Percentiles rank a stretch among this genome's conserved stretches.
These are phyloP conservation scores for Rhododendron molle DNA, from an alignment of 148 eudicot genomes.

Conservation along the genomic window DNA sequence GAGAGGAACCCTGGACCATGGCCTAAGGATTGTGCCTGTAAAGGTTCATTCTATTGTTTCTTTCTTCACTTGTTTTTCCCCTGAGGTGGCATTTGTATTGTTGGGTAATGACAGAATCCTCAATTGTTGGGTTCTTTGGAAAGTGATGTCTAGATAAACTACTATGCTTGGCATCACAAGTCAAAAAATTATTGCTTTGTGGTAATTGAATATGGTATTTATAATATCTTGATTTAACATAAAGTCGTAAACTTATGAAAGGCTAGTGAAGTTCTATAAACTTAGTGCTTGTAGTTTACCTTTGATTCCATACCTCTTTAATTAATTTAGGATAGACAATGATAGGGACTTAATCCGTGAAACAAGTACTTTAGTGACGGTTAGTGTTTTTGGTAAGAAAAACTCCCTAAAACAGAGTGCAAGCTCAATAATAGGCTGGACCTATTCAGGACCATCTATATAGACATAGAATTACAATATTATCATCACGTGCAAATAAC, in stretches of 20 bases:
- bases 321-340: neutral
- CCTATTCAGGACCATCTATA: neutral
- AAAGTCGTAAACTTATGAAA: neutral
- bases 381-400: neutral
- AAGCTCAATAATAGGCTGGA: neutral
- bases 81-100: neutral
- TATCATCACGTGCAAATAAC: neutral
- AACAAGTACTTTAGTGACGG: neutral
- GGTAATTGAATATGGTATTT: neutral
- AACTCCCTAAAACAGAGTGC: neutral
- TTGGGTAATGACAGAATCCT: neutral
- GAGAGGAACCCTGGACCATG: neutral
- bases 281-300: neutral
- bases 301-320: neutral
- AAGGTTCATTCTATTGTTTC: slow-evolving; percentile 1
- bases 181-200: neutral
- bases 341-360: neutral
- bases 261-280: neutral
- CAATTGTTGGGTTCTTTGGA: neutral
- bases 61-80: neutral
- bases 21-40: neutral
- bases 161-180: neutral
- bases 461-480: neutral
- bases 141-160: neutral
- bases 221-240: neutral